Evolutionary conservation across 1,139 yeast species (phyloP).

Genomic region (Candida sp.): DNA sequence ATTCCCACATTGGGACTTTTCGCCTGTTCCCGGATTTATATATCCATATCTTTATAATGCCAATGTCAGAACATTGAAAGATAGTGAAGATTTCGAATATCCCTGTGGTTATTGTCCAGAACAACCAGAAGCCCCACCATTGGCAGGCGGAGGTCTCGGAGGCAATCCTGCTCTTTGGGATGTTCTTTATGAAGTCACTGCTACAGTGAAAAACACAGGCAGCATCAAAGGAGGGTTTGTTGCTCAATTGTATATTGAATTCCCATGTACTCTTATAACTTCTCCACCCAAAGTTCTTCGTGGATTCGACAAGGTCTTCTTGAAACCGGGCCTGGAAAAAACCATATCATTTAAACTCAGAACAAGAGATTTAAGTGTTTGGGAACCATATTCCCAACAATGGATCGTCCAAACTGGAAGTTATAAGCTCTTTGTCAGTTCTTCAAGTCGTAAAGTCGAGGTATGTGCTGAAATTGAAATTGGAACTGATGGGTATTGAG

Average conservation of each 20-base stretch:
- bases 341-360: slow-evolving; percentile 43
- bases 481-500: slow-evolving; percentile 12
- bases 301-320: slow-evolving; percentile 56
- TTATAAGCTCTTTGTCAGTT: slow-evolving; percentile 51
- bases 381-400: slow-evolving; percentile 59
- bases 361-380: slow-evolving; percentile 55
- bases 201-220: slow-evolving; percentile 50
- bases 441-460: slow-evolving; percentile 51
- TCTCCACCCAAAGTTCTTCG: slow-evolving; percentile 53
- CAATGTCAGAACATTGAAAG: slow-evolving; percentile 27
- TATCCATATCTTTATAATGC: slow-evolving; percentile 51
- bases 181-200: slow-evolving; percentile 45
- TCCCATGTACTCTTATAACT: slow-evolving; percentile 40
- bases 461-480: slow-evolving; percentile 46
- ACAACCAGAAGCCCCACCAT: slow-evolving; percentile 33
- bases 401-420: slow-evolving; percentile 63
- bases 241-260: slow-evolving; percentile 55
- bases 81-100: slow-evolving; percentile 41
- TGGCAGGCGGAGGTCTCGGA: slow-evolving; percentile 60
- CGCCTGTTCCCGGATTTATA: slow-evolving; percentile 50
- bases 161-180: slow-evolving; percentile 47
- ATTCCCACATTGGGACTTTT: slow-evolving; percentile 53
- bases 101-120: slow-evolving; percentile 51
- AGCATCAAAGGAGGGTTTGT: slow-evolving; percentile 49
- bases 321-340: slow-evolving; percentile 41